These are phyloP conservation scores for Medicago lupulina DNA, from an alignment of 306 rosid genomes.

Conservation along the genomic window DNA sequence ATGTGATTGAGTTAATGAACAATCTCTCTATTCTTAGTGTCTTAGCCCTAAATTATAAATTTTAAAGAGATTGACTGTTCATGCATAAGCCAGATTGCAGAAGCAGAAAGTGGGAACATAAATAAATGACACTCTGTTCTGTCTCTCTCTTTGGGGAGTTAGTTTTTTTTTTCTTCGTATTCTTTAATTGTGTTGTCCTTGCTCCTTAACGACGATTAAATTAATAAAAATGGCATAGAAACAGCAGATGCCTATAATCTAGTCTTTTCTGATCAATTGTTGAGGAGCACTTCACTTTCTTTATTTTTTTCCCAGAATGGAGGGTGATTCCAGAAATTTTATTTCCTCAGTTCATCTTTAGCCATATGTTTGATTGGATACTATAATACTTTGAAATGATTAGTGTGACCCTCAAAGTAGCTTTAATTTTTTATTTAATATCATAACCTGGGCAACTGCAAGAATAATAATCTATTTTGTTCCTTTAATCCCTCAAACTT, in stretches of 20 bases:
- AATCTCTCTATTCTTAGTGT: background rate
- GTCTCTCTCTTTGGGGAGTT: background rate
- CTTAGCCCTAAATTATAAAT: background rate
- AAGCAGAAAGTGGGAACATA: conserved; percentile 8
- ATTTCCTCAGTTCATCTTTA: background rate
- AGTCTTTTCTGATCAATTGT: background rate
- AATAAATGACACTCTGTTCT: background rate
- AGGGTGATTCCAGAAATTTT: background rate
- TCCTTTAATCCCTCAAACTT: conserved; percentile 40
- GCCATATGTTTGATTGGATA: conserved; percentile 28
- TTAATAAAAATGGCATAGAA: background rate
- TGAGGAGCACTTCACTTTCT: background rate
- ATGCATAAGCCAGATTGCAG: background rate
- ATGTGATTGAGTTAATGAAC: background rate
- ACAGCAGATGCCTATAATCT: background rate
- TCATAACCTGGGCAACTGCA: background rate
- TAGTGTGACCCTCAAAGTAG: background rate
- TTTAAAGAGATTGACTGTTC: background rate
- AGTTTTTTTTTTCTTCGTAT: background rate
- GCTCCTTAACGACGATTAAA: background rate
- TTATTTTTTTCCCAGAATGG: background rate
- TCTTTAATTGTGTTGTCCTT: background rate
- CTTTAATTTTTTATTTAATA: conserved; percentile 6
- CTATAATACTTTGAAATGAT: background rate
- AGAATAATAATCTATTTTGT: background rate